These are phyloP conservation scores for Phalaenopsis hybrid DNA, from an alignment of 116 monocot genomes.

Conservation along the genomic window DNA sequence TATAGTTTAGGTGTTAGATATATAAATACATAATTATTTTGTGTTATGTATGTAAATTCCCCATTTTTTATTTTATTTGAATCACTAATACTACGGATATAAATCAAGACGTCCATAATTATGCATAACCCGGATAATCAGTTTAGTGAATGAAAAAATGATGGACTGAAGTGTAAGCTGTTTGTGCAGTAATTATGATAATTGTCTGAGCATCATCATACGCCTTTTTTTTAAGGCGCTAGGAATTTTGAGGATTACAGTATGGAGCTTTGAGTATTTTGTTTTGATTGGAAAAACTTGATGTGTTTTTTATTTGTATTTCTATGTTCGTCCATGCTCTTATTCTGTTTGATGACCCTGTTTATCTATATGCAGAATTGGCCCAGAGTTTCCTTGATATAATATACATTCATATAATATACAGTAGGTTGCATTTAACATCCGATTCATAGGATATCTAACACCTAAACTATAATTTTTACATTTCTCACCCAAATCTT, in stretches of 20 bases:
- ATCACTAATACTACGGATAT: not conserved
- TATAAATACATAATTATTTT: too few species aligned
- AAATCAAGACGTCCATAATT: not conserved
- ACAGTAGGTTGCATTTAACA: not conserved
- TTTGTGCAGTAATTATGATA: not conserved
- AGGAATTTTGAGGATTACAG: not conserved
- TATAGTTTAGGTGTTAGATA: too few species aligned
- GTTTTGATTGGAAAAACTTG: not conserved
- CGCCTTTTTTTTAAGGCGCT: not conserved
- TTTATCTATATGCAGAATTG: not conserved
- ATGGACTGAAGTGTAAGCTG: not conserved
- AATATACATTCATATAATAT: not conserved
- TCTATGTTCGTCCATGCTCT: not conserved
- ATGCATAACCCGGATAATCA: not conserved
- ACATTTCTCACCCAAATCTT: too few species aligned
- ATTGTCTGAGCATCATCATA: not conserved
- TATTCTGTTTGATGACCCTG: not conserved
- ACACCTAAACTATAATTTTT: too few species aligned
- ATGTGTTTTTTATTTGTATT: not conserved
- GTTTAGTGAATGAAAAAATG: not conserved
- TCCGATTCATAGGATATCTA: not conserved
- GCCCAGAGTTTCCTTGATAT: not conserved
- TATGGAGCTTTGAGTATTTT: not conserved
- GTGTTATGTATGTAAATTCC: too few species aligned
- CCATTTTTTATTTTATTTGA: not conserved